These are phyloP conservation scores for Cercospora sojina DNA, from an alignment of 2,329 filamentous ascomycete genomes.

Conservation along the genomic window DNA sequence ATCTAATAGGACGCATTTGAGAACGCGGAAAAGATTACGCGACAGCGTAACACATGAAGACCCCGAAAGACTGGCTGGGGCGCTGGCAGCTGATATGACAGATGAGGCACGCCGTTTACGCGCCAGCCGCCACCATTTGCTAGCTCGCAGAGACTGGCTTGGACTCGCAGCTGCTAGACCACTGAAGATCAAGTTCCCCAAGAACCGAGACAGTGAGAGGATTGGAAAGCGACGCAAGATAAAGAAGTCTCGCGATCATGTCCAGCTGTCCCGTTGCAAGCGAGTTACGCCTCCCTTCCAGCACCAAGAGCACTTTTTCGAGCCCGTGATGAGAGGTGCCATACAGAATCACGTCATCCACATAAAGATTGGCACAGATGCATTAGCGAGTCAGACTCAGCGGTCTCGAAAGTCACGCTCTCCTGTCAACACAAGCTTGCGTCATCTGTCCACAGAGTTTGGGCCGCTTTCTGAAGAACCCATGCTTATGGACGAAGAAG, in stretches of 20 bases:
- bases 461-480: conserved; percentile 34
- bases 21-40: background rate
- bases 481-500: conserved; percentile 36
- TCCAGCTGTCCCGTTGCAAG: conserved; percentile 17
- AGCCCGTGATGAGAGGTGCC: conserved; percentile 32
- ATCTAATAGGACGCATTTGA: background rate
- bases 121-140: conserved; percentile 26
- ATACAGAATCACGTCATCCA: conserved; percentile 27
- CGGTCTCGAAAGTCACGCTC: conserved; percentile 21
- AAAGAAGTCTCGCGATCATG: conserved; percentile 8
- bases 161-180: conserved; percentile 32
- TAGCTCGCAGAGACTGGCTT: conserved; percentile 37
- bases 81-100: background rate
- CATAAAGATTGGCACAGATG: conserved; percentile 37
- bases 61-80: background rate
- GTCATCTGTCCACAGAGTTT: conserved; percentile 28
- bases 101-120: background rate
- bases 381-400: conserved; percentile 34
- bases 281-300: conserved; percentile 26
- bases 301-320: conserved; percentile 14
- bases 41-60: background rate
- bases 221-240: conserved; percentile 37
- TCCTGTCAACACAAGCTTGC: conserved; percentile 26
- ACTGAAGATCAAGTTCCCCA: conserved; percentile 29
- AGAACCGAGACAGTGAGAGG: conserved; percentile 23